A percentile compares a stretch with the other conserved stretches of the same genome.
These are phyloP conservation scores for Inonotus obliquus DNA, from an alignment of 1,284 basidiomycete species.

Conservation along the genomic window DNA sequence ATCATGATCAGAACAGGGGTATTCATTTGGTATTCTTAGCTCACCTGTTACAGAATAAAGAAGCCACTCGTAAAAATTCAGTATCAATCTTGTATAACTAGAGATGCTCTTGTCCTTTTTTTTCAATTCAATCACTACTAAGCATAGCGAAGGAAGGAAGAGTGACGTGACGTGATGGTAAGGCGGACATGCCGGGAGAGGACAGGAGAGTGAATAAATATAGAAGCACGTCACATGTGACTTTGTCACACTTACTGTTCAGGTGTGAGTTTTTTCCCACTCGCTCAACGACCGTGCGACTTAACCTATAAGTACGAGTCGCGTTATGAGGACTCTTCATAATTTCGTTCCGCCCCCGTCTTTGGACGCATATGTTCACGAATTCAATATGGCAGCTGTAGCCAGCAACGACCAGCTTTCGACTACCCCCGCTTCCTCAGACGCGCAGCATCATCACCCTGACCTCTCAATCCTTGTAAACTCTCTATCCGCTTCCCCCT, in stretches of 20 bases:
- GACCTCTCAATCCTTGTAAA: constrained; percentile 40
- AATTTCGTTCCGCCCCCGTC: constrained; percentile 10
- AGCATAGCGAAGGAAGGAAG: too few species aligned
- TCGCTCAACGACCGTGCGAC: too few species aligned
- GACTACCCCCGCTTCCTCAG: constrained; percentile 27
- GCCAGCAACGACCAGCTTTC: constrained; percentile 28
- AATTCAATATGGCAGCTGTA: constrained; percentile 9
- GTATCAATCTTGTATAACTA: not conserved
- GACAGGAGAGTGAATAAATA: not conserved
- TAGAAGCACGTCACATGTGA: not conserved
- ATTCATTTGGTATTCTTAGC: not conserved
- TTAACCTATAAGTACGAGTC: too few species aligned
- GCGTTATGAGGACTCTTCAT: constrained; percentile 16
- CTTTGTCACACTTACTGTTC: not conserved
- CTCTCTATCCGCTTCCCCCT: constrained; percentile 27
- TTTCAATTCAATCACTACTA: too few species aligned
- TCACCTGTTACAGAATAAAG: not conserved
- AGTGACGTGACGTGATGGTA: too few species aligned
- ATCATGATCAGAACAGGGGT: constrained; percentile 1
- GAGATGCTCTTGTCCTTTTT: too few species aligned
- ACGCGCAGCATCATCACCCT: constrained; percentile 33
- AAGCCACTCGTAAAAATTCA: not conserved
- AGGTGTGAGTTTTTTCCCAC: not conserved
- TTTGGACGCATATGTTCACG: constrained; percentile 10
- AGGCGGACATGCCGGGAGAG: not conserved